Base-by-base conservation (phyloP, 169 alveolate species). In the Condylostoma magnum region DNA sequence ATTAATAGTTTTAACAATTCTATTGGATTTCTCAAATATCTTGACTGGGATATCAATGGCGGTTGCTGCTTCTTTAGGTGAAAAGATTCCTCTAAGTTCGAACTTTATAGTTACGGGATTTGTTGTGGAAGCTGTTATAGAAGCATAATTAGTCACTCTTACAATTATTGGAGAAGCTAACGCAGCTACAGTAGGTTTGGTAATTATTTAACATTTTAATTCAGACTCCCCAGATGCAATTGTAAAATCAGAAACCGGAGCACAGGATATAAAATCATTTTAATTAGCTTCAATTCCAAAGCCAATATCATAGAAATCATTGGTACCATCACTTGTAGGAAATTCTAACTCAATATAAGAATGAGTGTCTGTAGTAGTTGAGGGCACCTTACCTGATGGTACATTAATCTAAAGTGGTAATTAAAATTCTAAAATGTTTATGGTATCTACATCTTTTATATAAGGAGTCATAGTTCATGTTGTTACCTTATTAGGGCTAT, bases 181-280 rank as follows among this genome's bases (percentile, higher is more conserved):
- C 22, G 73, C 38, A 15, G 73, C 58, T 6, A 63, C 73, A 41
- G 30, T 43, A 6, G 73, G 73, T 20, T 15, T 12, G 4, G 73
- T 41, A 20, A 37, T 44, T 25, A 63, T 27, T 5, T 20, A 43
- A 25, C 73, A 63, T n/a, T 38, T 63, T 41, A 63, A 43, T 20
- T 33, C 48, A 12, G 69, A 22, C 15, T 0, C 4, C 25, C 22
- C 15, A 2, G 4, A 33, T 15, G 58, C 57, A 38, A n/a, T n/a
- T n/a, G 73, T 25, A 12, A 63, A 43, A 37, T 15, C 31, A 5
- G 12, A 3, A 63, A 44, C 30, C 27, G 58, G 58, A 20, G 25
- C 1, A 41, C 73, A 63, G 15, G 73, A 33, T 18, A 63, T 27
- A 41, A 28, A 18, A 44, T 46, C 36, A 12, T 31, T 41, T 37